Evolutionary conservation across 2,329 filamentous ascomycete genomes (phyloP).

Genomic region (Alternaria metachromatica): DNA sequence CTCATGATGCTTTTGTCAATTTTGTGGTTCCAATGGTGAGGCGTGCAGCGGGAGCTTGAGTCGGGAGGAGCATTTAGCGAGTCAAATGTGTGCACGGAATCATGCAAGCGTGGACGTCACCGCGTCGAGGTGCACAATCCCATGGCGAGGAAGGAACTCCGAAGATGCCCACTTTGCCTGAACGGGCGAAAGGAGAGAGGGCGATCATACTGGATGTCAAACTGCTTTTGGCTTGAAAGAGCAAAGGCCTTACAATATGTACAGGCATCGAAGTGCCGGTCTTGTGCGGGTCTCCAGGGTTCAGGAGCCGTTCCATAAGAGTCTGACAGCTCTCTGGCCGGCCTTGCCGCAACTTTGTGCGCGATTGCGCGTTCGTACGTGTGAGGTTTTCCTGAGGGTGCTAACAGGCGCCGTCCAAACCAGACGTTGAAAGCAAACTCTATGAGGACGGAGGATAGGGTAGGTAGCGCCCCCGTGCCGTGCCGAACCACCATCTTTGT

Average conservation of each 20-base stretch:
- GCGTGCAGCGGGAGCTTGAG: constrained; percentile 7
- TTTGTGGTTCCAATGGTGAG: not conserved
- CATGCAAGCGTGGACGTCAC: constrained; percentile 5
- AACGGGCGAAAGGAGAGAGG: constrained; percentile 4
- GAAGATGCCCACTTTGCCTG: not conserved
- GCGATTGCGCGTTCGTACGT: not conserved
- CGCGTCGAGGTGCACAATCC: not conserved
- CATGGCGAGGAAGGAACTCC: not conserved
- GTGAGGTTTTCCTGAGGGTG: not conserved
- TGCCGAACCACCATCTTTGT: constrained; percentile 1
- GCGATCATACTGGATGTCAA: not conserved
- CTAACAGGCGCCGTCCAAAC: not conserved
- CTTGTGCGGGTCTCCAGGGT: not conserved
- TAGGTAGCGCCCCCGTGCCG: constrained; percentile 3
- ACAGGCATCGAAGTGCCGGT: constrained; percentile 5
- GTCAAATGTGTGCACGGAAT: constrained; percentile 4
- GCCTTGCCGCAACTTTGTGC: not conserved
- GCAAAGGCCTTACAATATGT: not conserved
- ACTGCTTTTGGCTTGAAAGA: not conserved
- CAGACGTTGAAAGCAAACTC: not conserved
- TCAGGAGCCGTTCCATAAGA: constrained; percentile 2
- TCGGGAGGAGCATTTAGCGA: constrained; percentile 3
- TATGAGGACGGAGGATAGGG: not conserved
- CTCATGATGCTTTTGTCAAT: not conserved
- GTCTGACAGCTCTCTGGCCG: constrained; percentile 1